A percentile compares a stretch with the other conserved stretches of the same genome.
Conservation (phyloP, 225 moss, liverwort and hornwort species). For the Sphagnum contortum region DNA sequence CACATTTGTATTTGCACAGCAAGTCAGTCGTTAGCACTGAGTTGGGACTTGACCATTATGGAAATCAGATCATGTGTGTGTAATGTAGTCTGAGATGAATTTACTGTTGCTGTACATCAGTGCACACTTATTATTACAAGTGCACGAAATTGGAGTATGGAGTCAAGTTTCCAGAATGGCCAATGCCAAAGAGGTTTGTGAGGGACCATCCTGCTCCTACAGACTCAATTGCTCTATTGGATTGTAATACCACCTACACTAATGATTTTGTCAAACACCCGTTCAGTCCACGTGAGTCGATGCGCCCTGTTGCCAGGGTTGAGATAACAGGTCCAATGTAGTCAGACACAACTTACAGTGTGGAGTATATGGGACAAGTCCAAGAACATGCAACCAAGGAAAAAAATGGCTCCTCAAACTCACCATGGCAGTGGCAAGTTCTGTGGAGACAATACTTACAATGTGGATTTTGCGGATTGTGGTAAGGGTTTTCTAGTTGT, state of each 20-base stretch:
- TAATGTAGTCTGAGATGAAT: too few species aligned
- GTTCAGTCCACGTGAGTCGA: slow-evolving; percentile 10
- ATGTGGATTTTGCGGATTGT: slow-evolving; percentile 11
- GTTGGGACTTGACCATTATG: too few species aligned
- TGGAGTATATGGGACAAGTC: slow-evolving; percentile 31
- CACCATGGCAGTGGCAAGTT: slow-evolving; percentile 11
- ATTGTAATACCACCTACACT: slow-evolving; percentile 28
- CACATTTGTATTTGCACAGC: too few species aligned
- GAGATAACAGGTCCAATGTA: slow-evolving; percentile 5
- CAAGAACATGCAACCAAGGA: slow-evolving; percentile 10
- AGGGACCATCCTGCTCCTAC: neutral
- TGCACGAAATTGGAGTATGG: slow-evolving; percentile 26
- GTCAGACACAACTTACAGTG: slow-evolving; percentile 36
- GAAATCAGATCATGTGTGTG: too few species aligned
- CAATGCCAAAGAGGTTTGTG: slow-evolving; percentile 17
- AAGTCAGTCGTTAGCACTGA: too few species aligned
- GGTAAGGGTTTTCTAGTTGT: slow-evolving; percentile 1
- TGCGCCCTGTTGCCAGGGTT: neutral
- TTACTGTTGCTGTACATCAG: slow-evolving; percentile 12
- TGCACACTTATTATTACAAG: slow-evolving; percentile 21
- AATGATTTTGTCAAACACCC: slow-evolving; percentile 32
- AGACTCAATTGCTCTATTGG: slow-evolving; percentile 7
- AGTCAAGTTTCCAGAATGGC: slow-evolving; percentile 41
- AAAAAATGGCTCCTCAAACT: neutral
- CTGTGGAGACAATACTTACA: slow-evolving; percentile 10